Percentiles rank a stretch among this genome's conserved stretches.
Evolutionary conservation across 305 asterid species (phyloP).

Genomic region (Caryopteris hybrid): DNA sequence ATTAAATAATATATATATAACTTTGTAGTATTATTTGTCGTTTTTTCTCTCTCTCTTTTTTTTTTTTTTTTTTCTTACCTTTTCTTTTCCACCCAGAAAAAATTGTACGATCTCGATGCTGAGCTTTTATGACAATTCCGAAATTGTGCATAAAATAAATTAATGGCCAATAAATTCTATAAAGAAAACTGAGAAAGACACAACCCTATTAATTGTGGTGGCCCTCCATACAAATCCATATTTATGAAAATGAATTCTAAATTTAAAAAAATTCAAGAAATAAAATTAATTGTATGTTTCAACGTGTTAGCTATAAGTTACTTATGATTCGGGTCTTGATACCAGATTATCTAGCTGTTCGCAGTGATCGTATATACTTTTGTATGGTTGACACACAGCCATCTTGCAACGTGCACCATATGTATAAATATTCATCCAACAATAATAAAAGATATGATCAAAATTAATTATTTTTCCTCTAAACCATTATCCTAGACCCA

Average conservation of each 20-base stretch:
- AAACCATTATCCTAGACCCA: too few species aligned
- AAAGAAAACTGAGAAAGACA: conserved; percentile 22
- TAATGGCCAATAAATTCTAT: conserved; percentile 28
- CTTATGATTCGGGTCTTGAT: too few species aligned
- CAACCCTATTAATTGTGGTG: conserved; percentile 21
- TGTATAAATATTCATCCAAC: too few species aligned
- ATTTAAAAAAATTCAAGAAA: background rate
- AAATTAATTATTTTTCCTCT: too few species aligned
- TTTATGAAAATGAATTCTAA: background rate
- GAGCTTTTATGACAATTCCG: conserved; percentile 28
- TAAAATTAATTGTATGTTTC: too few species aligned
- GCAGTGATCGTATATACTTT: too few species aligned
- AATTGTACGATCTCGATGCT: conserved; percentile 21
- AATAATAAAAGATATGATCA: too few species aligned
- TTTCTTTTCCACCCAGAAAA: conserved; percentile 14
- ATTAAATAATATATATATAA: background rate
- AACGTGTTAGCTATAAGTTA: too few species aligned
- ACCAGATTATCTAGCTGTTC: too few species aligned
- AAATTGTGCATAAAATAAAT: conserved; percentile 23
- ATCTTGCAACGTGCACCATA: too few species aligned
- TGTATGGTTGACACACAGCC: too few species aligned
- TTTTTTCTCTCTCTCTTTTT: too few species aligned
- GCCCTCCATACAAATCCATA: conserved; percentile 6
- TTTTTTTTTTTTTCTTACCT: background rate
- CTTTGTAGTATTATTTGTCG: background rate